Evolutionary conservation across 2,329 filamentous ascomycete species (phyloP), one percentile per base, ranked within the genome.

Genomic region (Alternaria tenuissima): DNA sequence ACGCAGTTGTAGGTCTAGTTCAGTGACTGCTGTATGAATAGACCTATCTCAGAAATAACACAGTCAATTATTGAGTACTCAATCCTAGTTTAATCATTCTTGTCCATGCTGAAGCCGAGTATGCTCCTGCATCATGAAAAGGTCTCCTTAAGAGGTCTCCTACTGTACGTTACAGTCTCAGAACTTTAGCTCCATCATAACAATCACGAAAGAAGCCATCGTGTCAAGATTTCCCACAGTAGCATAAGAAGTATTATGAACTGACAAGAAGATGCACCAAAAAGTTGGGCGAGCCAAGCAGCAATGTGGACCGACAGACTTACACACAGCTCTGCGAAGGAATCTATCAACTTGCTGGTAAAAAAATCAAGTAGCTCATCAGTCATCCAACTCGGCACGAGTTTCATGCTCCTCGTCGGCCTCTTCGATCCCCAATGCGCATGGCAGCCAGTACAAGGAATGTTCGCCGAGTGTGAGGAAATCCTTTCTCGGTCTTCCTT

Each of bases 1-100:
- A 71, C 70, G 6, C 70, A 73, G 52, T 55, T 78, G 46, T 76
- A 63, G 55, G 34, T 18, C 16, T 30, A 8, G 49, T 14, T 41
- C 7, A 32, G 38, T 26, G n/a, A 44, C 20, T 57, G 34, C 39
- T 48, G 18, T 20, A 32, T 48, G 46, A n/a, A 24, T 2, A 16
- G n/a, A 34, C 36, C 7, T 20, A 18, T 16, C 12, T 24, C 3
- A 14, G 20, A 48, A 5, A 16, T 0, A n/a, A n/a, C 34, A 28
- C 16, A 36, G 5, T 36, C 14, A 30, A 48, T 36, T 24, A 12
- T 36, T 14, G 3, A 34, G 30, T 7, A 36, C n/a, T 12, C 30
- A n/a, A 32, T 36, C 1, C 18, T 5, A 24, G 1, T 2, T 22
- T 16, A 22, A n/a, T 34, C 20, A 24, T 3, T n/a, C 22, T 24